Evolutionary conservation across 495 filamentous ascomycete species (phyloP).

Genomic region (Geoglossum glabrum): DNA sequence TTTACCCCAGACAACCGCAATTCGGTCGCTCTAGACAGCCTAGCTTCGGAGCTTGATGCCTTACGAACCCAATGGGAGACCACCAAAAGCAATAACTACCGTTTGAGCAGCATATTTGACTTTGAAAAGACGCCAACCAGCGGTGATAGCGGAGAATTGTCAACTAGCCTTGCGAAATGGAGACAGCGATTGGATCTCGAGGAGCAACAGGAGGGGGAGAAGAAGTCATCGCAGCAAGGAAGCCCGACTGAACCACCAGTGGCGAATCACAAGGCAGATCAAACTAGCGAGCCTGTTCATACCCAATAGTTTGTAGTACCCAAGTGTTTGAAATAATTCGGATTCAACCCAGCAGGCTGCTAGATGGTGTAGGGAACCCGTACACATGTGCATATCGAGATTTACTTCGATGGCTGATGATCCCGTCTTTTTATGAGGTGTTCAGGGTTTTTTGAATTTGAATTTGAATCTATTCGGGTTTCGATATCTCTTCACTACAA

Average conservation of each 20-base stretch:
- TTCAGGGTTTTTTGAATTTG: too few relatives aligned
- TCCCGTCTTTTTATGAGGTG: too few relatives aligned
- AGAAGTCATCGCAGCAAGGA: not conserved
- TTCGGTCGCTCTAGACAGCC: slow-evolving; percentile 69
- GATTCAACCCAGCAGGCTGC: too few relatives aligned
- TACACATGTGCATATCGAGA: too few relatives aligned
- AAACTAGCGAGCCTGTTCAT: not conserved
- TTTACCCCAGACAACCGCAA: slow-evolving; percentile 38
- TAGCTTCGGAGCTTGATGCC: slow-evolving; percentile 78
- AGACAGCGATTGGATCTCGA: slow-evolving; percentile 6
- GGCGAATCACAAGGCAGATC: not conserved
- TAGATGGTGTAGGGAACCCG: too few relatives aligned
- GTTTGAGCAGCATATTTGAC: slow-evolving; percentile 16
- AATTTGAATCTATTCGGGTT: too few relatives aligned
- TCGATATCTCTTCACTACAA: too few relatives aligned
- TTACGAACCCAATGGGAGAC: slow-evolving; percentile 84
- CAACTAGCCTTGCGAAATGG: slow-evolving; percentile 8
- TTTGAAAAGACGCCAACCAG: slow-evolving; percentile 5
- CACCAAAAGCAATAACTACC: slow-evolving; percentile 73
- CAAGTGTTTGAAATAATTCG: not conserved
- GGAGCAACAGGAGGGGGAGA: slow-evolving; percentile 4
- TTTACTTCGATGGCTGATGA: too few relatives aligned
- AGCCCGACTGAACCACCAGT: not conserved
- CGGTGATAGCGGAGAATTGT: slow-evolving; percentile 1
- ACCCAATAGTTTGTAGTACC: not conserved